Base-by-base conservation (phyloP, 805 yeast species). In the Suhomyces prunicola region DNA sequence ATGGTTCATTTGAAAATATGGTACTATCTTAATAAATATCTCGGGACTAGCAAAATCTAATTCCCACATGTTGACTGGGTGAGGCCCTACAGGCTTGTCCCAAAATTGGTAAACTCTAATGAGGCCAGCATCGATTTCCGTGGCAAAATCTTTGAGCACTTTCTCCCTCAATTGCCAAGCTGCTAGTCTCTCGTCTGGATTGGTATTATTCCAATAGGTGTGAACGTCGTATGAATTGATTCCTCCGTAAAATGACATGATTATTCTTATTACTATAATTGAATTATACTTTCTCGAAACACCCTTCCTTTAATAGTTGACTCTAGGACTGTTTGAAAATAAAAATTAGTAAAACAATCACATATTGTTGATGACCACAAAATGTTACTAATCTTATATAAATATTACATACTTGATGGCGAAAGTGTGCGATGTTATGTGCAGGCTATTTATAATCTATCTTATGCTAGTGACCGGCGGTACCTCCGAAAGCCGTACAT, bases 1-100 rank as follows among this genome's bases (percentile, higher is more conserved):
- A 57, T 83, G 87, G 60, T 82, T 71, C 52, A 79, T 50, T 58
- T 80, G 84, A 61, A 73, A 82, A 65, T 72, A 83, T 8, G 81
- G 80, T 26, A 83, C 73, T 15, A 82, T 54, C 33, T 68, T 69
- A 2, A 71, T 64, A 56, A 81, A 81, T 6, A 76, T 58, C 29
- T 70, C 79, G 0, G 84, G 79, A 7, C 68, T 74, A 31, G 71
- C 66, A 53, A 80, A 78, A 63, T 83, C 87, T 26, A 77, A 58
- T 59, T 83, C 86, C 72, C 81, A 83, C 86, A 83, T 83, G 39
- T 72, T 76, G 29, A 77, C 66, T 0, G 86, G 84, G 57, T 83
- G 86, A 1, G 87, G 87, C 0, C 87, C 87, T 27, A 83, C 61
- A 24, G 83, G 78, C 44, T 66, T 64, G 39, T 76, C 77, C 74